Conservation (phyloP, 352 stramenopile genomes). For the Blastocystis sp. region DNA sequence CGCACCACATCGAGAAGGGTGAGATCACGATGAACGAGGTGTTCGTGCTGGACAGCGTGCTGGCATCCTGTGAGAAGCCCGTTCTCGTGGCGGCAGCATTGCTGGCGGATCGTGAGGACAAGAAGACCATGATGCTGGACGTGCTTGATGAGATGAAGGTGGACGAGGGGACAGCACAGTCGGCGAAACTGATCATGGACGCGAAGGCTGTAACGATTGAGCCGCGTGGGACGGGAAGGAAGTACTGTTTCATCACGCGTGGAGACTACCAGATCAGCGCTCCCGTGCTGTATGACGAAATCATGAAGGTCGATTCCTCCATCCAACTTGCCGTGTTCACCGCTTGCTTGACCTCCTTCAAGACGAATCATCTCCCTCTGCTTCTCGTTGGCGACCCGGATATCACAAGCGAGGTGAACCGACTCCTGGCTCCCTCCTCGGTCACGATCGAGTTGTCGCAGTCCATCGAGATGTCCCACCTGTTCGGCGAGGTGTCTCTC, state of each 20-base stretch:
- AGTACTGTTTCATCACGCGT: not conserved
- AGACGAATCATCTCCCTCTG: not conserved
- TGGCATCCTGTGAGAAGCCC: not conserved
- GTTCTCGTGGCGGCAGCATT: not conserved
- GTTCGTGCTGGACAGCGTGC: not conserved
- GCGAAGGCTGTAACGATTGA: not conserved
- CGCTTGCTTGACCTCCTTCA: not conserved
- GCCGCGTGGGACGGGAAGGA: not conserved
- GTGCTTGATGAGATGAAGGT: not conserved
- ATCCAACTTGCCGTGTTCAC: not conserved
- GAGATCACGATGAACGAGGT: constrained; percentile 1
- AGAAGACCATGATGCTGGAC: not conserved
- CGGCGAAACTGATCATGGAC: not conserved
- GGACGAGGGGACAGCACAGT: not conserved
- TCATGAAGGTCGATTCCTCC: constrained; percentile 4
- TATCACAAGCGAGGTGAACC: not conserved
- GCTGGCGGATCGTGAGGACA: not conserved
- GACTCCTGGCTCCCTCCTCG: not conserved
- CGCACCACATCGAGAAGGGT: not conserved
- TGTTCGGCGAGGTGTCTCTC: not conserved
- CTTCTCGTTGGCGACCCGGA: constrained; percentile 37
- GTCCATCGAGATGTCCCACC: not conserved
- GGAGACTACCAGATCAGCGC: not conserved
- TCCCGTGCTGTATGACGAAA: not conserved
- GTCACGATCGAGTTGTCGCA: not conserved